Conservation (phyloP, 805 yeast species). For the Cyberlindnera mrakii region DNA sequence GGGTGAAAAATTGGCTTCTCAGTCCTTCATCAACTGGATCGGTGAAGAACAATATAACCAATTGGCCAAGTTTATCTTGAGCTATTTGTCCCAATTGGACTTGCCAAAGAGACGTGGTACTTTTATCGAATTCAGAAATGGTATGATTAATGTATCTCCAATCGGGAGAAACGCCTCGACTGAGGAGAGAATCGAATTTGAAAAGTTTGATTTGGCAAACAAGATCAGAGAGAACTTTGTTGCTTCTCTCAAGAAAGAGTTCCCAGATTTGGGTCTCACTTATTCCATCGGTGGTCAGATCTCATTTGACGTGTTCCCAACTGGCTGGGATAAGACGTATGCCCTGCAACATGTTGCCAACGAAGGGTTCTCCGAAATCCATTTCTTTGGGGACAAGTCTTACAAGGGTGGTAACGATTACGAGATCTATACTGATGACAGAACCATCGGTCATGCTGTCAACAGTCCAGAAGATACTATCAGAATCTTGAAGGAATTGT, state of each 20-base stretch:
- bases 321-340: slow-evolving; percentile 99
- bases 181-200: slow-evolving; percentile 89
- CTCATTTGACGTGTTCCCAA: slow-evolving; percentile 98
- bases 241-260: slow-evolving; percentile 72
- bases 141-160: slow-evolving; percentile 98
- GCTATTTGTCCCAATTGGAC: slow-evolving; percentile 79
- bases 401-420: slow-evolving; percentile 97
- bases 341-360: slow-evolving; percentile 86
- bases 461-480: slow-evolving; percentile 85
- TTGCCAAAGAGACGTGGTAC: slow-evolving; percentile 98
- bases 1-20: slow-evolving; percentile 85
- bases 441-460: slow-evolving; percentile 97
- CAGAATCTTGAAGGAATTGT: slow-evolving; percentile 76
- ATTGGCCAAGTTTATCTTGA: slow-evolving; percentile 78
- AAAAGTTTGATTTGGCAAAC: slow-evolving; percentile 73
- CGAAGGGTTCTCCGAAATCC: slow-evolving; percentile 83
- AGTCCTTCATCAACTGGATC: slow-evolving; percentile 90
- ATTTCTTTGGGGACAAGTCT: slow-evolving; percentile 98
- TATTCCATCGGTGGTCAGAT: slow-evolving; percentile 99
- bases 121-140: slow-evolving; percentile 97
- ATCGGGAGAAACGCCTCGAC: slow-evolving; percentile 97
- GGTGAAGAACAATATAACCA: slow-evolving; percentile 93
- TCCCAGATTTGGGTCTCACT: slow-evolving; percentile 80
- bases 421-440: slow-evolving; percentile 86
- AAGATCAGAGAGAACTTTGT: slow-evolving; percentile 83